Percentiles rank a stretch among this genome's conserved stretches.
These are phyloP conservation scores for Xylariaceae sp. DNA, from an alignment of 2,329 filamentous ascomycete genomes.

Conservation along the genomic window DNA sequence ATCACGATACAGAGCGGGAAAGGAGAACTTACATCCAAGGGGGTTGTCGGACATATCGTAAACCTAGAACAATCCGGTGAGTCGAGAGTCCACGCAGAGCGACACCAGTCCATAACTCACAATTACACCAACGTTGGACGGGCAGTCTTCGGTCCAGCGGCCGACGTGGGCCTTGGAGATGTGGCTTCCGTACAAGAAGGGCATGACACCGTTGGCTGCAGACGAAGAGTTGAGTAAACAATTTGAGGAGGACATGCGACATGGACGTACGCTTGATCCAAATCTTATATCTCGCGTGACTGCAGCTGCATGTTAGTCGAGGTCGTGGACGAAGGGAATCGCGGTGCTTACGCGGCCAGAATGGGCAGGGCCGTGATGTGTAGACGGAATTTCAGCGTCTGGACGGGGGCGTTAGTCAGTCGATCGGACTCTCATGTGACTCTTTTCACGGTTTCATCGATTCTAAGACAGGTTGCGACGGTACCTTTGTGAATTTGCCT, in stretches of 20 bases:
- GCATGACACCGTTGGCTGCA: constrained; percentile 80
- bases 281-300: constrained; percentile 91
- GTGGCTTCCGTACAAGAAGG: constrained; percentile 91
- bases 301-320: constrained; percentile 64
- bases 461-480: background rate
- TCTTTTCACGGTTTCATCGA: background rate
- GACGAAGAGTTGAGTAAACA: constrained; percentile 6
- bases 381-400: constrained; percentile 84
- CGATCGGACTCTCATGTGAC: no score
- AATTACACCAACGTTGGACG: constrained; percentile 86
- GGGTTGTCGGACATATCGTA: constrained; percentile 89
- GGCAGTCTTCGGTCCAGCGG: constrained; percentile 58
- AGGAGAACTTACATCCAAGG: constrained; percentile 56
- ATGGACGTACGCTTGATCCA: constrained; percentile 68
- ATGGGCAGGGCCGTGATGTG: constrained; percentile 86
- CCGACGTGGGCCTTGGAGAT: constrained; percentile 57
- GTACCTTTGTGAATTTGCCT: constrained; percentile 83
- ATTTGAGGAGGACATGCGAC: background rate
- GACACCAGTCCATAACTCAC: constrained; percentile 29
- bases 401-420: constrained; percentile 1
- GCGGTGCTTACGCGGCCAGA: constrained; percentile 57
- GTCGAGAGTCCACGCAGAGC: background rate
- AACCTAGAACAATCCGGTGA: constrained; percentile 35
- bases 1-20: background rate
- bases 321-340: background rate